A percentile compares a stretch with the other conserved stretches of the same genome.
Evolutionary conservation across 768 basidiomycete genomes (phyloP).

Genomic region (Boletus barrowsii): DNA sequence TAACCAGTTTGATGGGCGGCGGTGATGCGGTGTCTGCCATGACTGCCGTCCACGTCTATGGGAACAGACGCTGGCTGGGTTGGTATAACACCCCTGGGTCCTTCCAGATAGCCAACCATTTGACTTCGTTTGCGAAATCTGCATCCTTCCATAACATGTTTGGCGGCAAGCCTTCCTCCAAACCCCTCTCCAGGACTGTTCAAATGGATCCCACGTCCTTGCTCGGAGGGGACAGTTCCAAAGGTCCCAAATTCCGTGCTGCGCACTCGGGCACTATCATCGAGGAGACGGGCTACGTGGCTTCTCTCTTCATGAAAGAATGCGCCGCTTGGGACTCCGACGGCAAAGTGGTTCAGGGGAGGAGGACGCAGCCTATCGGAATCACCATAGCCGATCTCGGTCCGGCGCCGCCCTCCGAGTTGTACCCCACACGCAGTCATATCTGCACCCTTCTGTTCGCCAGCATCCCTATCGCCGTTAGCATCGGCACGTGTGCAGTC

Average conservation of each 20-base stretch:
- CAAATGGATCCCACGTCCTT: constrained; percentile 19
- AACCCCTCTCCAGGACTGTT: constrained; percentile 12
- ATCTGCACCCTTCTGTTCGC: constrained; percentile 8
- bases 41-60: constrained; percentile 27
- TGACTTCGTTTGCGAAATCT: constrained; percentile 17
- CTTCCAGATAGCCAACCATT: constrained; percentile 23
- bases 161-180: not conserved
- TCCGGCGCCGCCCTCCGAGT: constrained; percentile 4
- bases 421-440: constrained; percentile 1
- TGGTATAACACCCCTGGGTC: constrained; percentile 36
- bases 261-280: constrained; percentile 58
- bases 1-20: constrained; percentile 29
- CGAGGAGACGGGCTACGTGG: constrained; percentile 50
- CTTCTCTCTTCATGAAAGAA: constrained; percentile 41
- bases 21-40: constrained; percentile 31
- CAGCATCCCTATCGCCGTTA: constrained; percentile 19
- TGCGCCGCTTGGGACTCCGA: constrained; percentile 10
- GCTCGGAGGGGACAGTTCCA: constrained; percentile 12
- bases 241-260: constrained; percentile 67
- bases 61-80: constrained; percentile 26
- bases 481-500: constrained; percentile 18
- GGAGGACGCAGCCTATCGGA: constrained; percentile 6
- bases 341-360: constrained; percentile 8
- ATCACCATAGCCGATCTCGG: constrained; percentile 11
- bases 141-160: not conserved